These are phyloP conservation scores for Ceratocystis papillata DNA, from an alignment of 2,329 filamentous ascomycete genomes.

Conservation along the genomic window DNA sequence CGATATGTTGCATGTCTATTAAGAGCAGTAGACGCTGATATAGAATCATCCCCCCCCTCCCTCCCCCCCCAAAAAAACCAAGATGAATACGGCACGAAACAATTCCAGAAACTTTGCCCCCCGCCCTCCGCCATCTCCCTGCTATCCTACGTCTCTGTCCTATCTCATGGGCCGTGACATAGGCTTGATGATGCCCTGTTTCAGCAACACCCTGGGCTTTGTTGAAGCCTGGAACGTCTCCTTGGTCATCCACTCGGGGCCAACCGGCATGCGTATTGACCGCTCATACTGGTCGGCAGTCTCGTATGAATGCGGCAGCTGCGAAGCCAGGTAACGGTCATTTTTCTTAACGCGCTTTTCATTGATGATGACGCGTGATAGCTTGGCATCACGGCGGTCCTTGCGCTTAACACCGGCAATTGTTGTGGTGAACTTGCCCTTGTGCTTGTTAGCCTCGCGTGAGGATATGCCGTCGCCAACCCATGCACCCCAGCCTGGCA, in stretches of 20 bases:
- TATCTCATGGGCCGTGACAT: slow-evolving; percentile 62
- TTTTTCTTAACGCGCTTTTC: slow-evolving; percentile 90
- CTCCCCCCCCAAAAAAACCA: no score
- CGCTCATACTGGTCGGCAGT: slow-evolving; percentile 81
- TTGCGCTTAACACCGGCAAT: slow-evolving; percentile 63
- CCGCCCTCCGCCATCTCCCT: no score
- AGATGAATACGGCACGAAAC: no score
- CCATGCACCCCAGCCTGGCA: slow-evolving; percentile 94
- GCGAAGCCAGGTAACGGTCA: slow-evolving; percentile 71
- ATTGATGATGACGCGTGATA: slow-evolving; percentile 80
- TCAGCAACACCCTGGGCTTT: slow-evolving; percentile 80
- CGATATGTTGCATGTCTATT: no score
- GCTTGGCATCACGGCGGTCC: slow-evolving; percentile 69
- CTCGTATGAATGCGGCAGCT: slow-evolving; percentile 84
- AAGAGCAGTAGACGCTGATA: no score
- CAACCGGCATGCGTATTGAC: slow-evolving; percentile 72
- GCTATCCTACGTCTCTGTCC: neutral
- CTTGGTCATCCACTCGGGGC: slow-evolving; percentile 95
- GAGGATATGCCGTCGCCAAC: slow-evolving; percentile 70
- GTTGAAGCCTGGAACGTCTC: slow-evolving; percentile 80
- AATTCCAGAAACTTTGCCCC: no score
- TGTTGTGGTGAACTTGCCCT: slow-evolving; percentile 52
- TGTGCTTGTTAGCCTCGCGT: slow-evolving; percentile 53
- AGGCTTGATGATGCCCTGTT: slow-evolving; percentile 79
- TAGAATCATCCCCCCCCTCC: no score